Percentiles rank a stretch among this genome's conserved stretches.
These are phyloP conservation scores for Scleroderma citrinum DNA, from an alignment of 768 basidiomycete genomes.

Conservation along the genomic window DNA sequence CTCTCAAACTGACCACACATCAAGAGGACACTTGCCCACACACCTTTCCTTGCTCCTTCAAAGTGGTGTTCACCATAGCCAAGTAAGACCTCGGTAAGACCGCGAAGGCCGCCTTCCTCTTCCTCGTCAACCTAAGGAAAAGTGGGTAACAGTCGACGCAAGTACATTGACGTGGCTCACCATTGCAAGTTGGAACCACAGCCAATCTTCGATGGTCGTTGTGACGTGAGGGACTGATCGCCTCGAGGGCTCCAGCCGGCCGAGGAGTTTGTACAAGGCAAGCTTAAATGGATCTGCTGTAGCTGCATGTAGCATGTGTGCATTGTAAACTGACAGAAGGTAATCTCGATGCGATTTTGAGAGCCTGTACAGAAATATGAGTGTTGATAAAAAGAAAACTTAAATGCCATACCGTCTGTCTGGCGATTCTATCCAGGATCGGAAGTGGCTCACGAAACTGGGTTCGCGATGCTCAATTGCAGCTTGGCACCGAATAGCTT, in stretches of 20 bases:
- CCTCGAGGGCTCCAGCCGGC: slow-evolving; percentile 78
- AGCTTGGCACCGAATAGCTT: slow-evolving; percentile 63
- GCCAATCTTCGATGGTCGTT: slow-evolving; percentile 93
- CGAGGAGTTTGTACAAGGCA: slow-evolving; percentile 93
- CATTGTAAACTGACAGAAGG: slow-evolving; percentile 73
- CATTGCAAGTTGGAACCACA: slow-evolving; percentile 95
- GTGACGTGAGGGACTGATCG: slow-evolving; percentile 82
- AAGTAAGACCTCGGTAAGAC: slow-evolving; percentile 67
- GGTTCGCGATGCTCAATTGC: slow-evolving; percentile 74
- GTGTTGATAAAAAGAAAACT: slow-evolving; percentile 2
- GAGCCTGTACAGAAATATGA: slow-evolving; percentile 35
- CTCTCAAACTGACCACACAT: slow-evolving; percentile 94
- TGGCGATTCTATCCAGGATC: slow-evolving; percentile 74
- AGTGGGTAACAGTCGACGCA: background rate
- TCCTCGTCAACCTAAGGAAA: slow-evolving; percentile 66
- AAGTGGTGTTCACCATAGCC: slow-evolving; percentile 82
- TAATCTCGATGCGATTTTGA: slow-evolving; percentile 75
- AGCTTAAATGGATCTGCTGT: slow-evolving; percentile 94
- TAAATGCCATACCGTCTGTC: slow-evolving; percentile 54
- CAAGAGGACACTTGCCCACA: slow-evolving; percentile 80
- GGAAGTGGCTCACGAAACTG: slow-evolving; percentile 78
- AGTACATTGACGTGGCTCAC: slow-evolving; percentile 28
- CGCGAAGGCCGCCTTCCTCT: slow-evolving; percentile 69
- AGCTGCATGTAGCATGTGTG: slow-evolving; percentile 84
- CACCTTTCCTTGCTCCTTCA: slow-evolving; percentile 57